Conservation (phyloP, 768 basidiomycete genomes). For the Hirschioporus abietinus region DNA sequence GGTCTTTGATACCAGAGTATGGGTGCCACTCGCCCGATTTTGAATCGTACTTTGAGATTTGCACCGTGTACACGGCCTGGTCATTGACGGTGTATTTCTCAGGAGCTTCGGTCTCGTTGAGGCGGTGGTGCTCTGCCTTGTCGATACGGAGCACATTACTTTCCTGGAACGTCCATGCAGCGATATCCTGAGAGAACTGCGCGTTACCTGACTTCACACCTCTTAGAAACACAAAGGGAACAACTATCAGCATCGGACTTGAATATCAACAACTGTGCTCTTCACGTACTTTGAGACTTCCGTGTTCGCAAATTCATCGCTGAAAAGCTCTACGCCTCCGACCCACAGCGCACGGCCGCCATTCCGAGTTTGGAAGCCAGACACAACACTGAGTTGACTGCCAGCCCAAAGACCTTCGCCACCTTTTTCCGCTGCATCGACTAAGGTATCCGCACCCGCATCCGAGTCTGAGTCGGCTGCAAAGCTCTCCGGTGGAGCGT, state of each 20-base stretch:
- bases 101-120: conserved; percentile 53
- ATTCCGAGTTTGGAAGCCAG: conserved; percentile 81
- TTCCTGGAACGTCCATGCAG: conserved; percentile 91
- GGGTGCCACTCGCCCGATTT: conserved; percentile 59
- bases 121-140: conserved; percentile 62
- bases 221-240: conserved; percentile 25
- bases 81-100: conserved; percentile 86
- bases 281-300: conserved; percentile 50
- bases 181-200: conserved; percentile 67
- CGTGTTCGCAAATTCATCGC: conserved; percentile 66
- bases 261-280: not conserved
- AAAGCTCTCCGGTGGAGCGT: conserved; percentile 71
- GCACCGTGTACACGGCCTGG: conserved; percentile 71
- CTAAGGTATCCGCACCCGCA: conserved; percentile 52
- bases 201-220: conserved; percentile 68
- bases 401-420: conserved; percentile 86
- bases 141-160: conserved; percentile 76
- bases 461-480: conserved; percentile 61
- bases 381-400: conserved; percentile 66
- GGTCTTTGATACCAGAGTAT: conserved; percentile 63
- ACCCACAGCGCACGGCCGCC: conserved; percentile 77
- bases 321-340: conserved; percentile 77
- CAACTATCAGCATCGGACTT: conserved; percentile 1
- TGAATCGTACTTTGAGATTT: conserved; percentile 66
- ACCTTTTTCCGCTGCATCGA: conserved; percentile 67